Evolutionary conservation across 2,329 filamentous ascomycete species (phyloP).

Genomic region (Calonectria pseudoreteaudii): DNA sequence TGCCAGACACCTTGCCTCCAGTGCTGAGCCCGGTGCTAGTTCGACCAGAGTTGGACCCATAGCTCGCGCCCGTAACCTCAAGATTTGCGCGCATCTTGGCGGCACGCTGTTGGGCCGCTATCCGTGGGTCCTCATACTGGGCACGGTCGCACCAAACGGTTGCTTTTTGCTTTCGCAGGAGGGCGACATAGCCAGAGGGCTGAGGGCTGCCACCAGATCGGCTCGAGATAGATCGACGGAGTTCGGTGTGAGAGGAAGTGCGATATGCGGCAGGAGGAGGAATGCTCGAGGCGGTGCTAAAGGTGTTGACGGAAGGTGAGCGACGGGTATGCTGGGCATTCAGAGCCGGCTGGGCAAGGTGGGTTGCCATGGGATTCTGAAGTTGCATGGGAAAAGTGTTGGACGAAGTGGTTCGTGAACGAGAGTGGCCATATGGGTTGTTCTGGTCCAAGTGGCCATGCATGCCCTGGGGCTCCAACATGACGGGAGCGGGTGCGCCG

Average conservation of each 20-base stretch:
- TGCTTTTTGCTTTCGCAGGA: constrained; percentile 96
- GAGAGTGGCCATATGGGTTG: constrained; percentile 63
- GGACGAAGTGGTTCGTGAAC: constrained; percentile 68
- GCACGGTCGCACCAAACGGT: constrained; percentile 98
- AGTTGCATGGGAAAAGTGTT: constrained; percentile 59
- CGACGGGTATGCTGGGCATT: constrained; percentile 60
- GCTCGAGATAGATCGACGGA: constrained; percentile 83
- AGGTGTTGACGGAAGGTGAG: constrained; percentile 75
- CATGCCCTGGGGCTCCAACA: constrained; percentile 49
- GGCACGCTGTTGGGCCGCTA: constrained; percentile 84
- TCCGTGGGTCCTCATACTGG: constrained; percentile 89
- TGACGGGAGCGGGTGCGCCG: constrained; percentile 30
- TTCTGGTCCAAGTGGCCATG: constrained; percentile 49
- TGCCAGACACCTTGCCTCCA: constrained; percentile 77
- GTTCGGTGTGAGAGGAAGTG: constrained; percentile 66
- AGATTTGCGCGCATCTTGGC: constrained; percentile 88
- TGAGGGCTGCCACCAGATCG: constrained; percentile 73
- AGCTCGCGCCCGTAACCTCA: constrained; percentile 80
- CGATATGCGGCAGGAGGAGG: constrained; percentile 69
- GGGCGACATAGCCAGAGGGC: constrained; percentile 86
- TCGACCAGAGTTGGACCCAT: constrained; percentile 57
- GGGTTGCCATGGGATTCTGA: constrained; percentile 41
- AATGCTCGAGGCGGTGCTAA: constrained; percentile 78
- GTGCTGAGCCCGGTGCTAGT: constrained; percentile 73
- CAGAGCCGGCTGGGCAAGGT: constrained; percentile 47